These are phyloP conservation scores for Camptophora hylomeconis DNA, from an alignment of 2,329 filamentous ascomycete species.

Conservation along the genomic window DNA sequence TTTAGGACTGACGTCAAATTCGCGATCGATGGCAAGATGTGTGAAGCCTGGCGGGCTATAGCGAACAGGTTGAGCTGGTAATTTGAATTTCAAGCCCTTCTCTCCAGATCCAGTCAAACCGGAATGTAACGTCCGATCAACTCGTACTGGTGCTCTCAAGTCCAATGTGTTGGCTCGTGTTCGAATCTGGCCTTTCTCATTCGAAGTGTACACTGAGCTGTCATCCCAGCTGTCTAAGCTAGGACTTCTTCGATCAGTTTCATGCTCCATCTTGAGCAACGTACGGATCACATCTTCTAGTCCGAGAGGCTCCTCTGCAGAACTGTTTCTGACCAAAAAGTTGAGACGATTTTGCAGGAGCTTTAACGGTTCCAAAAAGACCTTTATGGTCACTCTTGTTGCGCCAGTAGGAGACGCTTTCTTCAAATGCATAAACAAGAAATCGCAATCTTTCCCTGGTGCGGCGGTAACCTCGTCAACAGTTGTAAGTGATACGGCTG, in stretches of 20 bases:
- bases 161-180: slow-evolving; percentile 23
- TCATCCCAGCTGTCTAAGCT: slow-evolving; percentile 90
- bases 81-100: slow-evolving; percentile 55
- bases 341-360: slow-evolving; percentile 75
- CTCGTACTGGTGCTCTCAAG: slow-evolving; percentile 43
- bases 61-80: slow-evolving; percentile 66
- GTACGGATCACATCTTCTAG: slow-evolving; percentile 58
- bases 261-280: slow-evolving; percentile 61
- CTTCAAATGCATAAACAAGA: slow-evolving; percentile 72
- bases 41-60: slow-evolving; percentile 78
- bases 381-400: slow-evolving; percentile 73
- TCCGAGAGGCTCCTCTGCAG: slow-evolving; percentile 55
- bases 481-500: slow-evolving; percentile 58
- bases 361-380: slow-evolving; percentile 76
- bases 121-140: slow-evolving; percentile 48
- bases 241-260: slow-evolving; percentile 47
- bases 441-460: slow-evolving; percentile 83
- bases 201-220: slow-evolving; percentile 46
- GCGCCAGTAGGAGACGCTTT: slow-evolving; percentile 48
- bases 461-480: slow-evolving; percentile 84
- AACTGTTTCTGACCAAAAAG: slow-evolving; percentile 67
- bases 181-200: slow-evolving; percentile 41
- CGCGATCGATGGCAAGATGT: slow-evolving; percentile 59
- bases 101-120: slow-evolving; percentile 24
- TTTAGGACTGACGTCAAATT: slow-evolving; percentile 86